Evolutionary conservation across 495 filamentous ascomycete species (phyloP), one percentile per base, ranked within the genome.

Genomic region (Podospora conica): DNA sequence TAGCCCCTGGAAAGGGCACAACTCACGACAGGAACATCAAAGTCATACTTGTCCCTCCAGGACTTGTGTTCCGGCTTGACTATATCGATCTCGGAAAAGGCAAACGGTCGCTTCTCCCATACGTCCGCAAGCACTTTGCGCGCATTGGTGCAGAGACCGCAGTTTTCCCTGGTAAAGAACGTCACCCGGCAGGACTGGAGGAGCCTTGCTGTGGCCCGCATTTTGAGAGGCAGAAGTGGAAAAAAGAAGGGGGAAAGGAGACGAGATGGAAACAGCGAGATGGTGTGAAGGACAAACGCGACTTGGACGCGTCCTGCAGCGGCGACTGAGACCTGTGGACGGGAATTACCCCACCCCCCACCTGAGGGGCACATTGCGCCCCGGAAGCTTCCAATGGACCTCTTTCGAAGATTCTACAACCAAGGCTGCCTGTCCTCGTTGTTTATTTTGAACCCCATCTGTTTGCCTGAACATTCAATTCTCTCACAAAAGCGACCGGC

Each of bases 11-110:
- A 48, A 64, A 3, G 28, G 2, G 5, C 1, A 1, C 5, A 48
- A 71, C 84, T 65, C 76, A 91, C 88, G 59, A 97, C 93, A 3
- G 93, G 93, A 1, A 91, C 89, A 72, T 97, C 93, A 73, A 96
- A 94, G 24, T 96, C 93, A 72, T 97, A 97, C 15, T 91, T 74
- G 73, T 89, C 83, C 71, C 86, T 90, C 93, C 92, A 96, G 27
- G 76, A 66, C 68, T 88, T 84, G 48, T 85, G 82, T 53, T 80
- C 85, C 0, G 84, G 80, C 29, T 81, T 80, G 84, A 92, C 87
- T 21, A 97, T 90, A 74, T 97, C 87, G 55, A 91, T 80, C 74
- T 96, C 90, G n/a, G 82, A 76, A 75, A 91, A 96, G 53, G 83
- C 85, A 74, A 96, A 94, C 0, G 85, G 86, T 48, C 85, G 80